Base-by-base conservation (phyloP, 2,329 filamentous ascomycete genomes). In the Trichoderma afroharzianum region DNA sequence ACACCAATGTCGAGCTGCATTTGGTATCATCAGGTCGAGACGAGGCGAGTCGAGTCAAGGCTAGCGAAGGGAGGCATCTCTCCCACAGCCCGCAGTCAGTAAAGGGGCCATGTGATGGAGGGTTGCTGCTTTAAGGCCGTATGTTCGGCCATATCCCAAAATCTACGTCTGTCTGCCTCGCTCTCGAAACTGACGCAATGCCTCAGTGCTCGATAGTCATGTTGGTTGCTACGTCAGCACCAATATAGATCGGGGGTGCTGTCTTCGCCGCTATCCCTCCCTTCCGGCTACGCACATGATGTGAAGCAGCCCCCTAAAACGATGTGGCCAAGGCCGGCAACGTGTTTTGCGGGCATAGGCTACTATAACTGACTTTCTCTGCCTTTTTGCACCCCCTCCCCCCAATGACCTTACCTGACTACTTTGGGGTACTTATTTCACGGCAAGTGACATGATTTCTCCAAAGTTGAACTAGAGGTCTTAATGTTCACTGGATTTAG, bases 271-370 rank as follows among this genome's bases (percentile, higher is more conserved):
- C 28, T 53, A 18, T 24, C 9, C 57, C 36, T 32, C 28, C 21
- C 6, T 30, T 24, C 24, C 68, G 68, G 68, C 43, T 70, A 70
- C 55, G 47, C 58, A 63, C 68, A 70, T 63, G 43, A 70, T 63
- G 15, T 55, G 67, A 39, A 39, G 67, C 32, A 62, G 28, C 33
- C 30, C n/a, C 57, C 39, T 55, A n/a, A 36, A 47, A 8, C 24
- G 30, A 33, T 39, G 12, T 8, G 21, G 12, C 32, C 30, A 32
- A 47, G 55, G 39, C 30, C 14, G 28, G 55, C 66, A 62, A 50
- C 64, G 66, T 61, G 36, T 39, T 61, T 62, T 33, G 26, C 26
- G 6, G 57, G 28, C 55, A 53, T 58, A 61, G 36, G 66, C 39
- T 50, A 7, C 30, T 33, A 15, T n/a, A 11, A 14, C 26, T 33